These are phyloP conservation scores for Fusarium decemcellulare DNA, from an alignment of 2,329 filamentous ascomycete genomes.

Conservation along the genomic window DNA sequence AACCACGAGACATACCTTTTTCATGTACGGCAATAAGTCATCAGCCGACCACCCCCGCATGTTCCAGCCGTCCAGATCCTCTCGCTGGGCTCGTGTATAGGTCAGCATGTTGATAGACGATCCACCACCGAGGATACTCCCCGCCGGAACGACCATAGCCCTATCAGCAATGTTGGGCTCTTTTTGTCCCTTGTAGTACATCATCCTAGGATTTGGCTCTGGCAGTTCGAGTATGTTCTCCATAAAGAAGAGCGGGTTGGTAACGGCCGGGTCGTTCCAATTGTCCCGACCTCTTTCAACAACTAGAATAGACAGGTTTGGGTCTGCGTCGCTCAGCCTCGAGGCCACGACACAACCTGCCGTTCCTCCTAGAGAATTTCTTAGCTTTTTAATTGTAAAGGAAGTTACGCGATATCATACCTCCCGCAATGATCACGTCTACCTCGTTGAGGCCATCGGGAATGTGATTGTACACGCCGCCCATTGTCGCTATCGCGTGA, in stretches of 20 bases:
- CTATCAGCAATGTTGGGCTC: conserved; percentile 36
- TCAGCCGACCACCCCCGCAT: conserved; percentile 49
- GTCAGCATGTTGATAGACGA: conserved; percentile 50
- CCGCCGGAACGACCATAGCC: conserved; percentile 39
- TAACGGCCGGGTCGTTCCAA: conserved; percentile 38
- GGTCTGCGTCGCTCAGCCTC: conserved; percentile 43
- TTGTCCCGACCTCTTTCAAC: conserved; percentile 47
- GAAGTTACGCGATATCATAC: not conserved
- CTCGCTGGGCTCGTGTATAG: conserved; percentile 47
- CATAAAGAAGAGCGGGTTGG: conserved; percentile 42
- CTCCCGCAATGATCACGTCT: conserved; percentile 6
- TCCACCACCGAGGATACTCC: conserved; percentile 47
- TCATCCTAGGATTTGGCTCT: conserved; percentile 27
- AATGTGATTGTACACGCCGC: not conserved
- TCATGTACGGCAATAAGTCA: conserved; percentile 49
- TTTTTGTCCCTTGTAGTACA: conserved; percentile 43
- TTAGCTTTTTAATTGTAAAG: not conserved
- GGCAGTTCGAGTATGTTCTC: conserved; percentile 23
- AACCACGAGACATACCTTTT: conserved; percentile 36
- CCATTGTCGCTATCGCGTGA: too few relatives aligned
- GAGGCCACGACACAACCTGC: conserved; percentile 45
- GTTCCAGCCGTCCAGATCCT: conserved; percentile 51
- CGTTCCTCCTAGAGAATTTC: conserved; percentile 43
- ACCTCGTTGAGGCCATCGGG: not conserved
- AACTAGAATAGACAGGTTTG: conserved; percentile 43